Base-by-base conservation (phyloP, 495 filamentous ascomycete species). In the Hyaloscypha bicolor region DNA sequence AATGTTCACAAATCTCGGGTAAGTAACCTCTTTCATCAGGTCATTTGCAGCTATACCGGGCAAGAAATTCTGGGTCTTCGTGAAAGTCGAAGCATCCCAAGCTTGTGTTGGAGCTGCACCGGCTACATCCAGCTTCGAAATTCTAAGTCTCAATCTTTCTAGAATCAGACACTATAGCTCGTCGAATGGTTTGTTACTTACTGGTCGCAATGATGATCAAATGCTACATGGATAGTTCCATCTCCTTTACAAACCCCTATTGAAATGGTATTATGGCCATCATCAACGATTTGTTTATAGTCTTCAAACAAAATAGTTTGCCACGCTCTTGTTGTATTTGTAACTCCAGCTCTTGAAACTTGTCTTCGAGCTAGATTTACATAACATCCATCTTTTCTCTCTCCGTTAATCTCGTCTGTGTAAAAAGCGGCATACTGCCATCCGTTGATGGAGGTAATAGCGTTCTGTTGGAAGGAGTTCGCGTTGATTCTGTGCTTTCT, bases 351-450 rank as follows among this genome's bases (percentile, higher is more conserved):
- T 64, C 66, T 19, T 45, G 61, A 9, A 67, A 58, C 25, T 64
- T 71, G 65, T 71, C 67, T 22, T 32, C 68, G 59, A 31, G 60
- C 35, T n/a, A 70, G 39, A 37, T 64, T 66, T 2, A 67, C 56
- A 64, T 51, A 58, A 56, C 65, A 71, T 33, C 45, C 45, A 51
- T 60, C 67, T n/a, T 66, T 39, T 39, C 72, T 71, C 21, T 56
- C 56, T 5, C 63, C 68, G 31, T 72, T 66, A 14, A 51, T 14
- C 11, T n/a, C 62, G 67, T 63, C 70, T 56, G 25, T 76, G 56
- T 78, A 78, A 48, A 77, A 76, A n/a, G 70, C 72, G 55, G 63
- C 74, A 62, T 78, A 78, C 53, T 78, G 76, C 71, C 69, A 77
- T 30, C 68, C 71, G 33, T 74, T 73, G 19, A 68, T 67, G 9